Conservation (phyloP, 1,284 basidiomycete species). For the Cryptococcus sp. region DNA sequence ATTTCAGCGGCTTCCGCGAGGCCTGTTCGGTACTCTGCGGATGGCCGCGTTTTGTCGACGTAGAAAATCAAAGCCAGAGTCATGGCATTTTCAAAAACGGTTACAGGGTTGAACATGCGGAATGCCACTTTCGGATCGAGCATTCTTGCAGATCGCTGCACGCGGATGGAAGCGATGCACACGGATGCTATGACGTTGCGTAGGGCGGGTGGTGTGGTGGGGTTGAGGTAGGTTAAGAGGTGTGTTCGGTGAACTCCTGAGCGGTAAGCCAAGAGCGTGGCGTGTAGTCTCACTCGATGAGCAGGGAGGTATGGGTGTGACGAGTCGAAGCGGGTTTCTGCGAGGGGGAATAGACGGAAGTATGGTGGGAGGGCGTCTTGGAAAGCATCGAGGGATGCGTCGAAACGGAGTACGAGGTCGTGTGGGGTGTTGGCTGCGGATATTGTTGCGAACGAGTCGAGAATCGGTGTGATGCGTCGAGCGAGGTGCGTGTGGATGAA, state of each 20-base stretch:
- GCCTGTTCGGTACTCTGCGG: constrained; percentile 31
- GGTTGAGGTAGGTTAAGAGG: constrained; percentile 36
- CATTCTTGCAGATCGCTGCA: constrained; percentile 45
- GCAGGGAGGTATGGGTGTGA: constrained; percentile 38
- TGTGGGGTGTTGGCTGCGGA: constrained; percentile 36
- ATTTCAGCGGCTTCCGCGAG: constrained; percentile 43
- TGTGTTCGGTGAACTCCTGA: constrained; percentile 43
- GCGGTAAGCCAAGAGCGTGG: constrained; percentile 39
- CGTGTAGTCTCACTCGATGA: constrained; percentile 44
- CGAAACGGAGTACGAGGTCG: constrained; percentile 41
- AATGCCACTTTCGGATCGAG: constrained; percentile 43
- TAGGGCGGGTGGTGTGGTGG: constrained; percentile 26
- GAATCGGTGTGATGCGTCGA: constrained; percentile 39
- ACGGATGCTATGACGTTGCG: constrained; percentile 38
- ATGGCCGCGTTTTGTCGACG: constrained; percentile 35
- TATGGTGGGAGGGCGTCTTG: constrained; percentile 47
- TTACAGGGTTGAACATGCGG: constrained; percentile 38
- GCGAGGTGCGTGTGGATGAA: constrained; percentile 47
- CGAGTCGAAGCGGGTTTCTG: constrained; percentile 42
- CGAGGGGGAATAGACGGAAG: constrained; percentile 43
- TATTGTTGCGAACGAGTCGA: constrained; percentile 45
- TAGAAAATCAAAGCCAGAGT: constrained; percentile 41
- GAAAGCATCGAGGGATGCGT: constrained; percentile 41
- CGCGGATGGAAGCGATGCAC: constrained; percentile 37
- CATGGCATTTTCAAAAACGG: constrained; percentile 43